Base-by-base conservation (phyloP, 805 yeast genomes). In the Lachancea nothofagi region DNA sequence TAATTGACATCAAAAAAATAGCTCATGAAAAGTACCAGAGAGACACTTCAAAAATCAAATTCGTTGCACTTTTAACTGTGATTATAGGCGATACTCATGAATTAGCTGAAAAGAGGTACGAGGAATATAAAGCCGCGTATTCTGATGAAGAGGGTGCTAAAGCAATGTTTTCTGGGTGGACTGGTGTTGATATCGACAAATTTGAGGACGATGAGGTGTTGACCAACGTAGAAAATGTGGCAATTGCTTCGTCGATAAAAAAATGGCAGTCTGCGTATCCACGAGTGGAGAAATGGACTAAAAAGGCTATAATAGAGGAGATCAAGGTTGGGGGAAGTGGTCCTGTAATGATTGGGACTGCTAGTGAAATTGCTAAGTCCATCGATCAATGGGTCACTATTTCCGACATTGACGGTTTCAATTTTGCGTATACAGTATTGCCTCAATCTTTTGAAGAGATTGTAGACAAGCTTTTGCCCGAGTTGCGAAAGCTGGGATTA, bases 401-500 rank as follows among this genome's bases (percentile, higher is more conserved):
- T 17, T 55, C 65, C 13, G 70, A 61, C 33, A 58, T 69, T 18
- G 74, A 69, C 44, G 74, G 74, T 0, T 67, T 69, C 47, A 69
- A 69, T 41, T 49, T 69, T 32, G 59, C 64, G 2, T 62, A 66
- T 44, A 62, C 70, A 1, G 53, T 64, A 7, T 47, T 55, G 15
- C 70, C 69, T 17, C 66, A 62, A 3, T 47, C 65, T 4, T 57
- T 62, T 33, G 65, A 63, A 42, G 70, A 69, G 10, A 46, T 68
- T 29, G 65, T 65, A 19, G 61, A 66, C 9, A 44, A 44, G 23
- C 48, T 66, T 29, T 41, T 65, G 24, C 69, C 70, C 7, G 69
- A 57, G 38, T 50, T 65, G 29, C 57, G 55, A 44, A 44, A 39
- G 14, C 51, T 65, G 31, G 67, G 66, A 3, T 50, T 58, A 13